Base-by-base conservation (phyloP, 1,284 basidiomycete genomes). In the Fomes fomentarius region DNA sequence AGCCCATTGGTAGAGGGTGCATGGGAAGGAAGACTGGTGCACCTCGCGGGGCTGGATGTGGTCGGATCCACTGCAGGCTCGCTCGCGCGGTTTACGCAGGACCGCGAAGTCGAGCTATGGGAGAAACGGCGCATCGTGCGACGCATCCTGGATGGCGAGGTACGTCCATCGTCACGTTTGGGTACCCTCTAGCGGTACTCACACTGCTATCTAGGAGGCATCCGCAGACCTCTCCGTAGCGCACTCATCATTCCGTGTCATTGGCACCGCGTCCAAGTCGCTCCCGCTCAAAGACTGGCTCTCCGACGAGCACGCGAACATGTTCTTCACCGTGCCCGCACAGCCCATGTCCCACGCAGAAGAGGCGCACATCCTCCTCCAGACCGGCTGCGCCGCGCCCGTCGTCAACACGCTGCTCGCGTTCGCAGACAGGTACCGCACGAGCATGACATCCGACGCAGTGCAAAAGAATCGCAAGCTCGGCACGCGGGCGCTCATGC, bases 261-360 rank as follows among this genome's bases (percentile, higher is more conserved):
- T 87, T 56, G 74, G 73, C 47, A 87, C 84, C 1, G 79, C 83
- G 9, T 85, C 84, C 24, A 85, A 83, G 63, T 85, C 83, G 1
- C 67, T 81, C 1, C 78, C 80, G 11, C 69, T 85, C 12, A 81
- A 82, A 61, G 84, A 87, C 63, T 87, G 84, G 85, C 75, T 87
- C 24, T 74, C 77, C 0, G 78, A 80, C 56, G 84, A 87, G 64
- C 82, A 86, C 61, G 79, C 81, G 15, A 86, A 85, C 64, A 85
- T 85, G 83, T 86, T 87, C 74, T 81, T 86, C 67, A 69, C 83
- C 8, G 67, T 87, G 25, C 77, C 81, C 2, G 75, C 78, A 37
- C 78, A 81, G 60, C 83, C 84, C 1, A 87, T 87, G 84, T 71
- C 75, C 24, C 62, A 59, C 10, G 57, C 63, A 0, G 84, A 87